Base-by-base conservation (phyloP, 306 rosid genomes). In the Dalbergia cochinchinensis region DNA sequence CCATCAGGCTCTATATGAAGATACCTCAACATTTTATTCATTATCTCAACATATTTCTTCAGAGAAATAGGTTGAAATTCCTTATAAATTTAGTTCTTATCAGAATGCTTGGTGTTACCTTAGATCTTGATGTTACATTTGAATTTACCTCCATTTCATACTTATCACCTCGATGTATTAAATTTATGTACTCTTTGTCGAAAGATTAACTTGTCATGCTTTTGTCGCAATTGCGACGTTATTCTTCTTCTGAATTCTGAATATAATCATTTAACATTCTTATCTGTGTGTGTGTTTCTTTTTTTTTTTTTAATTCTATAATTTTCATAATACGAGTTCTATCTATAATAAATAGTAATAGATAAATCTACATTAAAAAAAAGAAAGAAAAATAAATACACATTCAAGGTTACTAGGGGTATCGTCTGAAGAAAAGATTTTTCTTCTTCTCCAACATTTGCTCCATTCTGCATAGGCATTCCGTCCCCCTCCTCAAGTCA, bases 401-500 rank as follows among this genome's bases (percentile, higher is more conserved):
- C 48, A 7, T 42, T 1, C 48, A 8, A 37, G 41, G 41, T 6
- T 4, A 37, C 41, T 37, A 4, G 7, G 7, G 41, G 41, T 37
- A 5, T 37, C 7, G 7, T 8, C 3, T 42, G 66, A 11, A 31
- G 22, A 64, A 35, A 14, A 48, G 57, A 10, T 64, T 60, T 26
- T 11, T 82, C 81, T 76, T 74, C 75, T 74, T 74, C 75, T 74
- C 39, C 83, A 54, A 34, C 81, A 73, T 16, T 37, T 61, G 16
- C 64, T 74, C 72, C 20, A 84, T 39, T 62, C 33, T 71, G 69
- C 41, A 34, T 8, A 39, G 26, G 26, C 54, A 61, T 19, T 12
- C 65, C 70, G 26, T 69, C 64, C 34, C n/a, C 68, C n/a, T 50
- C 64, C 50, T 8, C 44, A 62, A 41, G 57, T 80, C 78, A 71